Evolutionary conservation across 1,284 basidiomycete species (phyloP).

Genomic region (Athelia sp.): DNA sequence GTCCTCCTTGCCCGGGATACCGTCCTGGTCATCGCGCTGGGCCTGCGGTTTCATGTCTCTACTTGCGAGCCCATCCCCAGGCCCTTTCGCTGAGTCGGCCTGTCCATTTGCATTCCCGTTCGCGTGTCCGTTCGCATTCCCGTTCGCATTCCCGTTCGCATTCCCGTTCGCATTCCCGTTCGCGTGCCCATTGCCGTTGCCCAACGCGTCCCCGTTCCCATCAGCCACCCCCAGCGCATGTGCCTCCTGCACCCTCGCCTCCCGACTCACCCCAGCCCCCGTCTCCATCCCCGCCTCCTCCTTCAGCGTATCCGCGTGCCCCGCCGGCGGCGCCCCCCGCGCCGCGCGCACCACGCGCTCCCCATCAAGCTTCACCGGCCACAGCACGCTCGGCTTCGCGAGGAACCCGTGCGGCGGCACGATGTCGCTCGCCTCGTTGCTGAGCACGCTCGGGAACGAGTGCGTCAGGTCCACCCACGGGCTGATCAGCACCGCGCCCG

Average conservation of each 20-base stretch:
- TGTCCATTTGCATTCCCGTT: too few relatives aligned
- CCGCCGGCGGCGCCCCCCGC: conserved; percentile 42
- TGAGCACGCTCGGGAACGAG: conserved; percentile 76
- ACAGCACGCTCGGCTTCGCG: conserved; percentile 50
- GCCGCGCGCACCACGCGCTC: conserved; percentile 34
- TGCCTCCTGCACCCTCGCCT: conserved; percentile 19
- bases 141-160: too few relatives aligned
- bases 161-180: too few relatives aligned
- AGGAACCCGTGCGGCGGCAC: conserved; percentile 60
- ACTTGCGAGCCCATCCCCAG: too few relatives aligned
- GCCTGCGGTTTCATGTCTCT: too few relatives aligned
- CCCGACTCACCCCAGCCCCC: conserved; percentile 12
- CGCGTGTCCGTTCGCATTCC: too few relatives aligned
- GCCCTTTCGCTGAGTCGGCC: too few relatives aligned
- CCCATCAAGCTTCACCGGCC: conserved; percentile 50
- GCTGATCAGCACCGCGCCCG: conserved; percentile 73
- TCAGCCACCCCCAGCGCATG: conserved; percentile 9
- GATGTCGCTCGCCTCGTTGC: conserved; percentile 67
- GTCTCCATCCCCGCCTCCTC: too few relatives aligned
- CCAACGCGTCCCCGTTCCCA: too few relatives aligned
- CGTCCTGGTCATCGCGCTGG: conserved; percentile 10
- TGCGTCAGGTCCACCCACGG: conserved; percentile 87
- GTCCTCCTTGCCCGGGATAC: conserved; percentile 15
- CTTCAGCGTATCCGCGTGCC: conserved; percentile 44
- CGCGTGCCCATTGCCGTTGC: neutral